These are phyloP conservation scores for Lentinula sp. DNA, from an alignment of 768 basidiomycete genomes.

Conservation along the genomic window DNA sequence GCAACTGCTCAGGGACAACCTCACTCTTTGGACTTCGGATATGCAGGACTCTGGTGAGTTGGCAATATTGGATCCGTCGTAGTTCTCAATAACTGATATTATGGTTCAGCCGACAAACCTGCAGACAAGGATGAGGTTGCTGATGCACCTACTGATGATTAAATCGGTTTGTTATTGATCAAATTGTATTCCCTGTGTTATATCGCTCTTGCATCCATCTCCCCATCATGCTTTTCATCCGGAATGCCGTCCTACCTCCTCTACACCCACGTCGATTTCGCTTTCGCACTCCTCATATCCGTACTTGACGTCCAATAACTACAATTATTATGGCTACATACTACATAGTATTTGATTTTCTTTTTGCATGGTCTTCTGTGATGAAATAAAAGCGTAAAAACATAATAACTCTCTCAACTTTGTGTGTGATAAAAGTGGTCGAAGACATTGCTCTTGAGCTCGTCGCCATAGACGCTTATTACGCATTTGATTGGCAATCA, in stretches of 20 bases:
- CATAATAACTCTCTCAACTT: neutral
- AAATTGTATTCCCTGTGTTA: constrained; percentile 6
- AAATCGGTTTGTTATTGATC: constrained; percentile 21
- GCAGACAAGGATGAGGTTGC: constrained; percentile 66
- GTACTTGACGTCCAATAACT: neutral
- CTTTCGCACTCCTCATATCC: neutral
- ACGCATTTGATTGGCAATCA: no score
- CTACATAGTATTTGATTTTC: neutral
- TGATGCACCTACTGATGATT: constrained; percentile 64
- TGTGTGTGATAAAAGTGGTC: neutral
- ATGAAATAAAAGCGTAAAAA: constrained; percentile 5
- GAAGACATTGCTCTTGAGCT: no score
- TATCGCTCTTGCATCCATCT: constrained; percentile 4
- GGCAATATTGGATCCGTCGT: neutral
- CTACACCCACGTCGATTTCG: neutral
- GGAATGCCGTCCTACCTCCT: neutral
- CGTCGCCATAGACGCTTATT: no score
- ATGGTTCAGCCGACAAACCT: constrained; percentile 52
- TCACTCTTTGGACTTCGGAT: constrained; percentile 97
- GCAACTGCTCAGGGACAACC: constrained; percentile 95
- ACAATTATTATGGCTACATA: constrained; percentile 1
- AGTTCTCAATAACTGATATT: neutral
- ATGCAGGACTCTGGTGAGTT: constrained; percentile 87
- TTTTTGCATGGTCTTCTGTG: constrained; percentile 6
- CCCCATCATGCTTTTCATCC: constrained; percentile 6